Base-by-base conservation (phyloP, 2,329 filamentous ascomycete species). In the Apiospora saccharicola region DNA sequence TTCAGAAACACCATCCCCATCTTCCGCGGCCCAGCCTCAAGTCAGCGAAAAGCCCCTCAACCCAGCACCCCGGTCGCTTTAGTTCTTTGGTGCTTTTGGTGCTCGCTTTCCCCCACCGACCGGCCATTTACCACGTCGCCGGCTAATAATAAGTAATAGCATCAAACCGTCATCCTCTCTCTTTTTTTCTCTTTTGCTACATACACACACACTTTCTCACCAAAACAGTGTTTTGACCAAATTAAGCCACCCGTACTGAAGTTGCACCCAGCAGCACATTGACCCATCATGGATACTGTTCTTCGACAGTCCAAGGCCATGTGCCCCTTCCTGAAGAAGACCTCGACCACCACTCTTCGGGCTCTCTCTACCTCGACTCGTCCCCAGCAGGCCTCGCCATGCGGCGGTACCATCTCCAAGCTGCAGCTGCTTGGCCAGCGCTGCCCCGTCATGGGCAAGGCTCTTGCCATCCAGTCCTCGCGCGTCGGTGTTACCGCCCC, bases 361-460 rank as follows among this genome's bases (percentile, higher is more conserved):
- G 93, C 95, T 73, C 90, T 99, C 80, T 97, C 93, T 68, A 94
- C 92, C 73, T 89, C 93, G 71, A 91, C 86, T 85, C 83, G 91
- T 85, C 81, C 90, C 77, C 89, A 90, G 82, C 89, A 90, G 82
- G 88, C 79, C 74, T 93, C 93, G 71, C 92, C 92, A 72, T 93
- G 95, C 79, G 96, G 95, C 77, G 94, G 95, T 79, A 94, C 94
- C 84, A 98, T 98, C 91, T 98, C 95, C 80, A 98, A 98, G 86
- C 89, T 99, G 79, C 96, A 98, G 87, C 91, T 96, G 77, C 91
- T 97, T 80, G 96, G 94, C 79, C 92, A 95, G 81, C 94, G 96
- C 83, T 99, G 96, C 89, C 96, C 96, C 73, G 93, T 99, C 83
- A 99, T 99, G 96, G 96, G 95, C 83, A 97, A 98, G 89, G 96